These are phyloP conservation scores for Elaeis guineensis DNA, from an alignment of 176 grass and related monocot species.

Conservation along the genomic window DNA sequence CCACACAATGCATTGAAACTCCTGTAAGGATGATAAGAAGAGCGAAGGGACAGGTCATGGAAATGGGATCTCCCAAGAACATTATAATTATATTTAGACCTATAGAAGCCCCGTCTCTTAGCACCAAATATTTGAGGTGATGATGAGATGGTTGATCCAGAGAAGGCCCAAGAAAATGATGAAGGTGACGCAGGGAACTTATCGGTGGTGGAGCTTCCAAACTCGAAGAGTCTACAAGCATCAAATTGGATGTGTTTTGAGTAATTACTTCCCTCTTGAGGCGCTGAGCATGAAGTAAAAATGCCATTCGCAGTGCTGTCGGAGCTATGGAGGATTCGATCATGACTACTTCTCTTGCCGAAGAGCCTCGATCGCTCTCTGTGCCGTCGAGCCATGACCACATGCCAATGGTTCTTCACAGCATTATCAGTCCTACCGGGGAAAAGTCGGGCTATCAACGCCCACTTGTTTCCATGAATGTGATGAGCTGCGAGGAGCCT, in stretches of 20 bases:
- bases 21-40: neutral
- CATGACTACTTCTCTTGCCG: neutral
- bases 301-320: constrained; percentile 11
- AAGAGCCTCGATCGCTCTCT: constrained; percentile 8
- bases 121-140: constrained; percentile 7
- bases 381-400: constrained; percentile 14
- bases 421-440: constrained; percentile 15
- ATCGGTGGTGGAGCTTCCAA: constrained; percentile 14
- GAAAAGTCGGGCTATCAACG: constrained; percentile 14
- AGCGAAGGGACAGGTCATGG: neutral
- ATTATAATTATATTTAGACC: constrained; percentile 20
- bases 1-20: neutral
- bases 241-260: too few species aligned
- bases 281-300: constrained; percentile 3
- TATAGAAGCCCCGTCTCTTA: constrained; percentile 6
- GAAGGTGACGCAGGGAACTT: neutral
- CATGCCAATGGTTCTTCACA: constrained; percentile 23
- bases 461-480: constrained; percentile 21
- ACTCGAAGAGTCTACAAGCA: constrained; percentile 7
- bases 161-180: constrained; percentile 23
- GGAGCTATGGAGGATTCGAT: constrained; percentile 5
- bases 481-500: constrained; percentile 15
- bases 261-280: too few species aligned
- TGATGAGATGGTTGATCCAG: constrained; percentile 18
- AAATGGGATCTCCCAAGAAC: neutral